Conservation (phyloP, 768 basidiomycete genomes). For the Tylopilus vinaceipallidus region DNA sequence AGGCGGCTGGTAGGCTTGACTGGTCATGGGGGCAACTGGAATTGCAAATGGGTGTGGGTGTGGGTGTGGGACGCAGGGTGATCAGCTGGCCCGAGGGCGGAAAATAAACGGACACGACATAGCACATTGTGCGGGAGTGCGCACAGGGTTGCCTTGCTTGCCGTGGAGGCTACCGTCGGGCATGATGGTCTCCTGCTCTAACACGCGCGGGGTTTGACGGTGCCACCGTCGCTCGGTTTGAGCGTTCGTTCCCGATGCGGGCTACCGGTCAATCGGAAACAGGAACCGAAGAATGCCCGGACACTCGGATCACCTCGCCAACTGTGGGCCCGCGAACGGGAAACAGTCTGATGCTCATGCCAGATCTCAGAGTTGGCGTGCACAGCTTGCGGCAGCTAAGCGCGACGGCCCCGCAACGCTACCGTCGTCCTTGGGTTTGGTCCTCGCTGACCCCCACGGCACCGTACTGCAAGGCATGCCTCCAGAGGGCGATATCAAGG, state of each 20-base stretch:
- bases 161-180: too few relatives aligned
- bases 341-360: background rate
- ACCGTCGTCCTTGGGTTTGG: too few relatives aligned
- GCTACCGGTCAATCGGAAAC: background rate
- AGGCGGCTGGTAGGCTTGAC: background rate
- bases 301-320: conserved; percentile 1
- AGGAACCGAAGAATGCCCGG: background rate
- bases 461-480: too few relatives aligned
- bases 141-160: too few relatives aligned
- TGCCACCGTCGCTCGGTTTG: background rate
- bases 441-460: too few relatives aligned
- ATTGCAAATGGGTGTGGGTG: background rate
- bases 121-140: too few relatives aligned
- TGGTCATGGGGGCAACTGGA: background rate
- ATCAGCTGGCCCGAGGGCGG: background rate
- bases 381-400: background rate
- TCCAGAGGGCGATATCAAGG: too few relatives aligned
- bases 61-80: background rate
- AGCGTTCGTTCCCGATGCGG: too few relatives aligned
- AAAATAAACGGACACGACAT: background rate
- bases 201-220: too few relatives aligned
- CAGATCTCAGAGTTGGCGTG: background rate
- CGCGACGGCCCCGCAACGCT: too few relatives aligned
- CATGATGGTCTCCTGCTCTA: too few relatives aligned
- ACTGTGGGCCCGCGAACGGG: too few relatives aligned